A percentile compares a stretch with the other conserved stretches of the same genome.
Evolutionary conservation across 2,329 filamentous ascomycete species (phyloP).

Genomic region (Trichoderma endophyticum): DNA sequence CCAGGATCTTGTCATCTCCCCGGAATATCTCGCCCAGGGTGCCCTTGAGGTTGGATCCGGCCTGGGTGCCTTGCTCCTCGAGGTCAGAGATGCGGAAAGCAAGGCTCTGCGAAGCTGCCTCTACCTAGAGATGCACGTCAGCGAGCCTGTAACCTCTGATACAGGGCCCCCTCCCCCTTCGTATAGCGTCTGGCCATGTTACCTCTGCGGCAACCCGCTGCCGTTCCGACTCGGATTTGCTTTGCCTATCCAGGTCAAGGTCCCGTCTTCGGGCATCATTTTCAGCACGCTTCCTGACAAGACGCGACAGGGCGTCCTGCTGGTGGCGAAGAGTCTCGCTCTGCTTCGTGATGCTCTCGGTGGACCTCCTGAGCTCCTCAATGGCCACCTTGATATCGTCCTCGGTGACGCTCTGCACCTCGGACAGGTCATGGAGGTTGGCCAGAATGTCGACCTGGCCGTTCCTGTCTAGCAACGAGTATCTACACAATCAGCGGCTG

Average conservation of each 20-base stretch:
- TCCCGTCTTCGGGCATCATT: conserved; percentile 29
- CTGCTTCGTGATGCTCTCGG: conserved; percentile 61
- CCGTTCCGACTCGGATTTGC: conserved; percentile 37
- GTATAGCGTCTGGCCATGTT: conserved; percentile 20
- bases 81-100: conserved; percentile 46
- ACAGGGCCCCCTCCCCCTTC: background rate
- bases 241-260: conserved; percentile 29
- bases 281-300: conserved; percentile 43
- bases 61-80: conserved; percentile 48
- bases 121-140: conserved; percentile 36
- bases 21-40: conserved; percentile 50
- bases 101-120: conserved; percentile 47
- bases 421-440: conserved; percentile 43
- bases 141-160: background rate
- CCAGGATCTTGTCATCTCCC: conserved; percentile 63
- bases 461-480: conserved; percentile 46
- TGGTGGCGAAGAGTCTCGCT: conserved; percentile 60
- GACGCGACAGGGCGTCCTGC: conserved; percentile 54
- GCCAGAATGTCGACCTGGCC: conserved; percentile 48
- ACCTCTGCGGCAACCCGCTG: conserved; percentile 44
- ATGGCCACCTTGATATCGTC: conserved; percentile 60
- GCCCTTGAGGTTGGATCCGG: conserved; percentile 44
- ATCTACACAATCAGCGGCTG: conserved; percentile 38
- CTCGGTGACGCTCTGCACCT: conserved; percentile 53
- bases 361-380: conserved; percentile 61